Conservation (phyloP, 257 asterid species). For the Nicotiana tabacum region DNA sequence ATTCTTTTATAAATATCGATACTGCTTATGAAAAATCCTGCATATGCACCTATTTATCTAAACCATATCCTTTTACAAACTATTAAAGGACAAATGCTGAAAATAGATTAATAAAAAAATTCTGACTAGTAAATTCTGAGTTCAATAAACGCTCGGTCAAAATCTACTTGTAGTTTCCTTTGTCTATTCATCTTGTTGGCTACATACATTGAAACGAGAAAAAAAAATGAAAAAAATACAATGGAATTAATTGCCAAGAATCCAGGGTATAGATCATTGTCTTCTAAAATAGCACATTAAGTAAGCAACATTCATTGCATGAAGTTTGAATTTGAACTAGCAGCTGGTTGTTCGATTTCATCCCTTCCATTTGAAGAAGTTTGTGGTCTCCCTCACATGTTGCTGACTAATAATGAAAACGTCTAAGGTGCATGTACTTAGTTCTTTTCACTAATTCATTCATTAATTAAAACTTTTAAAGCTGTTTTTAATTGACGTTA, state of each 20-base stretch:
- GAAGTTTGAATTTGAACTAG: neutral
- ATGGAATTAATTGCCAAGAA: neutral
- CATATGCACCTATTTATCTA: too few relatives aligned
- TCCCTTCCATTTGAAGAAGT: neutral
- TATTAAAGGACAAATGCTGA: too few relatives aligned
- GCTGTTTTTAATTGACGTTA: neutral
- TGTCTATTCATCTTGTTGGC: neutral
- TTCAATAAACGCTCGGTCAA: neutral
- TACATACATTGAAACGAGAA: constrained; percentile 2
- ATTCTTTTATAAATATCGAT: too few relatives aligned
- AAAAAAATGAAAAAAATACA: neutral
- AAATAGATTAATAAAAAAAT: too few relatives aligned
- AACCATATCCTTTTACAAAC: too few relatives aligned
- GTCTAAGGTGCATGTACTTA: neutral
- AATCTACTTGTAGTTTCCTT: neutral
- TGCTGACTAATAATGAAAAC: neutral
- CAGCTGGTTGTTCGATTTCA: neutral
- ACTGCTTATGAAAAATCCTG: too few relatives aligned
- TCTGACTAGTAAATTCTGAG: neutral
- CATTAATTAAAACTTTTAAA: neutral
- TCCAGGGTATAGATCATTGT: constrained; percentile 5
- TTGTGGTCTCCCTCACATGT: neutral
- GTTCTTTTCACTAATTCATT: too few relatives aligned
- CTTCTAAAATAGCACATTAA: neutral
- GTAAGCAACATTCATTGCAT: constrained; percentile 1